These are phyloP conservation scores for Ophiosphaerella narmari DNA, from an alignment of 2,329 filamentous ascomycete genomes.

Conservation along the genomic window DNA sequence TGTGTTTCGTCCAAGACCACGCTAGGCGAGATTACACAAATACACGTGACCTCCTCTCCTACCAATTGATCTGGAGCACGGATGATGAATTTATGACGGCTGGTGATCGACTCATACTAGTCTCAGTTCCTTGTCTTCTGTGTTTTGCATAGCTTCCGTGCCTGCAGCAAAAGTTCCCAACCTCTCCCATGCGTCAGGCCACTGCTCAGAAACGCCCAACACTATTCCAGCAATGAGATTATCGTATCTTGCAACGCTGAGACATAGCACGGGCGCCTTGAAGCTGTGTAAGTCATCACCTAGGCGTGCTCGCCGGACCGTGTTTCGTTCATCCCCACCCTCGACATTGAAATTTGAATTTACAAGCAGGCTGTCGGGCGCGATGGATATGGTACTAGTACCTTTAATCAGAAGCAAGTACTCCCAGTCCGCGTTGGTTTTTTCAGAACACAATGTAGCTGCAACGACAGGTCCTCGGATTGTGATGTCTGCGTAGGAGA, in stretches of 20 bases:
- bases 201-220: constrained; percentile 22
- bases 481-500: constrained; percentile 27
- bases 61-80: constrained; percentile 13
- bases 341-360: constrained; percentile 10
- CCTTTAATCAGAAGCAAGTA: constrained; percentile 35
- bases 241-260: constrained; percentile 33
- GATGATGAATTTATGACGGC: not conserved
- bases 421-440: constrained; percentile 19
- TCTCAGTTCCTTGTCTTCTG: constrained; percentile 24
- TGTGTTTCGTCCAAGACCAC: constrained; percentile 28
- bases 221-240: constrained; percentile 34
- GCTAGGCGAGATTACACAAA: constrained; percentile 23
- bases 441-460: constrained; percentile 19
- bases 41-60: constrained; percentile 11
- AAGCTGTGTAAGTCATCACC: constrained; percentile 18
- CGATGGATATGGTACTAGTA: constrained; percentile 28
- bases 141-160: constrained; percentile 22
- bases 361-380: constrained; percentile 35
- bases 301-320: constrained; percentile 27
- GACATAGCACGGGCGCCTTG: constrained; percentile 29
- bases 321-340: constrained; percentile 5
- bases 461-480: constrained; percentile 26
- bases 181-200: constrained; percentile 23
- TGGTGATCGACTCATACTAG: constrained; percentile 17
- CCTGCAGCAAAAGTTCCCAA: constrained; percentile 38